Evolutionary conservation across 2,329 filamentous ascomycete species (phyloP).

Genomic region (Cercospora brassicicola): DNA sequence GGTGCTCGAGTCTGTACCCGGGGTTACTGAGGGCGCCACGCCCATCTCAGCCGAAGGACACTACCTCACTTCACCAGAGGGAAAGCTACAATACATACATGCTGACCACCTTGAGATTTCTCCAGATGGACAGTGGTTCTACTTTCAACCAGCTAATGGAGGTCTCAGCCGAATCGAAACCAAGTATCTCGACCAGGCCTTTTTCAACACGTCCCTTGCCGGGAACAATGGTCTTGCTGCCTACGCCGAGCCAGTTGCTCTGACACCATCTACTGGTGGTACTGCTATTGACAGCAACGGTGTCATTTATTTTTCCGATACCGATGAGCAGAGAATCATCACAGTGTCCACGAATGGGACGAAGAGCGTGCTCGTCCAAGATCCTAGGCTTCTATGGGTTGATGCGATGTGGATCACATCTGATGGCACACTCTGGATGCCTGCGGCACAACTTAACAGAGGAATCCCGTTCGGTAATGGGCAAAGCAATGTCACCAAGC

Average conservation of each 20-base stretch:
- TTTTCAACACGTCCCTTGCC: conserved; percentile 39
- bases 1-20: conserved; percentile 34
- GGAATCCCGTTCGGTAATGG: conserved; percentile 36
- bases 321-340: conserved; percentile 36
- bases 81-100: conserved; percentile 32
- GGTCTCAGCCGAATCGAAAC: conserved; percentile 42
- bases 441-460: conserved; percentile 36
- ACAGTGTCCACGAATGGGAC: conserved; percentile 34
- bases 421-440: conserved; percentile 35
- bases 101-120: conserved; percentile 46
- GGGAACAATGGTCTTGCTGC: conserved; percentile 26
- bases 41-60: conserved; percentile 38
- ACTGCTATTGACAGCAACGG: conserved; percentile 44
- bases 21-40: conserved; percentile 29
- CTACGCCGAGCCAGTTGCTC: conserved; percentile 36
- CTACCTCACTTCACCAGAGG: conserved; percentile 26
- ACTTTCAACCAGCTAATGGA: conserved; percentile 43
- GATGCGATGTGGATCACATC: conserved; percentile 38
- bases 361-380: conserved; percentile 32
- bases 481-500: conserved; percentile 29
- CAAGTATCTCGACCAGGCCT: conserved; percentile 37
- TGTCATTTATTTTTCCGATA: conserved; percentile 43
- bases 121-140: conserved; percentile 41
- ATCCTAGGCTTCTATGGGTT: conserved; percentile 36
- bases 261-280: conserved; percentile 42